Evolutionary conservation across 768 basidiomycete species (phyloP), one percentile per base, ranked within the genome.

Genomic region (Termitomyces sp.): DNA sequence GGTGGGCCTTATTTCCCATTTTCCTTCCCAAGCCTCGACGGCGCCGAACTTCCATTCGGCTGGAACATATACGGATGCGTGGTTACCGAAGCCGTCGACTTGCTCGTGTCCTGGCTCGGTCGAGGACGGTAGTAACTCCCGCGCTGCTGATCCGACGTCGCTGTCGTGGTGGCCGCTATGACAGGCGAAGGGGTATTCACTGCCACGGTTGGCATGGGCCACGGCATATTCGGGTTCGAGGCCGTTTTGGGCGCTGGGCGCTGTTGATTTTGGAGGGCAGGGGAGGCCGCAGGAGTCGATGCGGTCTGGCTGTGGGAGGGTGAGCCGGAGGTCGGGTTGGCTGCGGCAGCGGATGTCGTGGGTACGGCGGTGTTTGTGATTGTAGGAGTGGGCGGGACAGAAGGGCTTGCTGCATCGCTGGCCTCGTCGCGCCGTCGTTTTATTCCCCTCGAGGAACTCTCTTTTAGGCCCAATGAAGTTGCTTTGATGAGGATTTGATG

Each of bases 401-500:
- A 66, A 18, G 77, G 62, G 52, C 64, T 67, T 1, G 60, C 50
- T 25, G 61, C 55, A 15, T 70, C 70, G 2, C 76, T 72, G 22
- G 69, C 80, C 40, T 82, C 78, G 40, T 59, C 62, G 12, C 62
- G 60, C 42, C 81, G 74, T 47, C 84, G 77, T 60, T 86, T 86
- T 25, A 74, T 72, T 6, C 62, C 62, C 25, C 62, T 43, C 9
- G 62, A 57, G 1, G 88, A 83, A 58, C 86, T 89, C 60, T 88
- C 87, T 67, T 91, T 91, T 45, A 93, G 73, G 10, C 88, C 86
- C 16, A 93, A 68, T n/a, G 78, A 73, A 1, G 87, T 92, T 2
- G 89, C 91, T 68, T 90, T 91, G 56, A 91, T 81, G 32, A 91
- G 72, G 52, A 92, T 91, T 66, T 93, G 90, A 61, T 91, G 89